These are phyloP conservation scores for Strigomonas oncopelti DNA, from an alignment of 208 protist genomes.

Conservation along the genomic window DNA sequence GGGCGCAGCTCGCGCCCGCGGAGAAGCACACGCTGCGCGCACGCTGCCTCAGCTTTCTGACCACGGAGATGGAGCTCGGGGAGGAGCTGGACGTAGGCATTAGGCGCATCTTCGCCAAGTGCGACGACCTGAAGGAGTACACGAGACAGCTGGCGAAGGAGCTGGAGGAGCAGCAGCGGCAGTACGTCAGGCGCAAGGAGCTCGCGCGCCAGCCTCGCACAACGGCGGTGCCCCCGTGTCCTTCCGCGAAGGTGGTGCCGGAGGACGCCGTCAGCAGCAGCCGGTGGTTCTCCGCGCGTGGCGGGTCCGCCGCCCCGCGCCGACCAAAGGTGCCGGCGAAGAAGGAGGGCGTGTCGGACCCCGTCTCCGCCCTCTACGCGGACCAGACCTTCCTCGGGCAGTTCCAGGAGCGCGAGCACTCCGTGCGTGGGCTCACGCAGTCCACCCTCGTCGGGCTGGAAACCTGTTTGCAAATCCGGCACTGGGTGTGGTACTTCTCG, in stretches of 20 bases:
- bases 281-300: conserved; percentile 4
- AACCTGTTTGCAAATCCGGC: conserved; percentile 25
- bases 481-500: conserved; percentile 37
- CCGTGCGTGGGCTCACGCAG: conserved; percentile 14
- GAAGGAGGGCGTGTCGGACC: conserved; percentile 2
- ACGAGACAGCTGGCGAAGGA: conserved; percentile 22
- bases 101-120: conserved; percentile 24
- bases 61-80: conserved; percentile 33
- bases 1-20: conserved; percentile 21
- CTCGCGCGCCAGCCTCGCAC: neutral
- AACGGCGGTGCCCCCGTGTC: neutral
- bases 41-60: conserved; percentile 23
- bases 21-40: conserved; percentile 26
- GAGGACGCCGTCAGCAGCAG: neutral
- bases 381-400: conserved; percentile 31
- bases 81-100: conserved; percentile 30
- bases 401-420: conserved; percentile 20
- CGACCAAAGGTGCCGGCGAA: neutral
- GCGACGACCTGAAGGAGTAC: conserved; percentile 15
- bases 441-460: conserved; percentile 20
- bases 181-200: conserved; percentile 13
- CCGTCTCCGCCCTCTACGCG: conserved; percentile 15
- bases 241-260: conserved; percentile 2
- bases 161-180: conserved; percentile 19
- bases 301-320: neutral